Evolutionary conservation across 164 flowering plant genomes (phyloP).

Genomic region (Aristolochia fimbriata): DNA sequence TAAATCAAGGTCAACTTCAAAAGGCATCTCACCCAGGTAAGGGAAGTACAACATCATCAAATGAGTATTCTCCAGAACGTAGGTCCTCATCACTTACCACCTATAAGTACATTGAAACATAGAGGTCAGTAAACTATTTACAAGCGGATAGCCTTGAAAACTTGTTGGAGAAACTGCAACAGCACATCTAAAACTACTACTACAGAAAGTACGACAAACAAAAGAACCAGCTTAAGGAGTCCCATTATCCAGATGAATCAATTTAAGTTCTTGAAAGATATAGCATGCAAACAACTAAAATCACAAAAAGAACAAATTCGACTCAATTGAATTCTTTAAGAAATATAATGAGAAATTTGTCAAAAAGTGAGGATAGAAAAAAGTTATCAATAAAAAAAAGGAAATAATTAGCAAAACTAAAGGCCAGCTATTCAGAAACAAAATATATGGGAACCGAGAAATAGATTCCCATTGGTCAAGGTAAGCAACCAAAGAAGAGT

Average conservation of each 20-base stretch:
- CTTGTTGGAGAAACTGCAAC: not conserved
- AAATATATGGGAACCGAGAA: not conserved
- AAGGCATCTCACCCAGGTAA: slow-evolving; percentile 68
- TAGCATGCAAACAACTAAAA: no score
- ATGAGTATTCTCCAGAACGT: slow-evolving; percentile 35
- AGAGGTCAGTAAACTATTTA: not conserved
- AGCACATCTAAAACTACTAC: not conserved
- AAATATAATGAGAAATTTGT: no score
- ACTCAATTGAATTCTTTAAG: no score
- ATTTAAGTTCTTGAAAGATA: no score
- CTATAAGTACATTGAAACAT: slow-evolving; percentile 26
- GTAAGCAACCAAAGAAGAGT: not conserved
- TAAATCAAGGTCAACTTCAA: not conserved
- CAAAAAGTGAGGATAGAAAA: no score
- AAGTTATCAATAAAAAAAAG: no score
- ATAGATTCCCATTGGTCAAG: not conserved
- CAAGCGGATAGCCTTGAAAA: not conserved
- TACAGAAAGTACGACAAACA: not conserved
- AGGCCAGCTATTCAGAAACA: not conserved
- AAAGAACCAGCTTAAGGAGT: not conserved
- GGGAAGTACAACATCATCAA: slow-evolving; percentile 85
- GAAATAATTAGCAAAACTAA: not conserved
- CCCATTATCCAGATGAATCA: no score
- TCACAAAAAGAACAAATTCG: no score
- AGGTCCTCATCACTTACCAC: slow-evolving; percentile 55